phyloP scores from a whole-genome alignment of 164 flowering plant species.

The Brasenia schreberi region DNA sequence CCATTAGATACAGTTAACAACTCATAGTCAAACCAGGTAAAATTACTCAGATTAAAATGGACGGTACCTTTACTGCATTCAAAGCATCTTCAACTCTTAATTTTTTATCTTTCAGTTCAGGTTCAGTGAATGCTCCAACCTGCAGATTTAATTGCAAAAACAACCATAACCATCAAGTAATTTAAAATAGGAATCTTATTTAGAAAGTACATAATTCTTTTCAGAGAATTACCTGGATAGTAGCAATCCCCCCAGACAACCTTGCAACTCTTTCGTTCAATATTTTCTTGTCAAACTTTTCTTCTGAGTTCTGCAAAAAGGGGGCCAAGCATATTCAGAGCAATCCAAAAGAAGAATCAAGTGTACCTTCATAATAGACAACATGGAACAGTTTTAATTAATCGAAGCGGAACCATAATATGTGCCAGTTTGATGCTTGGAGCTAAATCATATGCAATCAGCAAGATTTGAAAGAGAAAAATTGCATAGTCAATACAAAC shows the following conservation, averaged over 20 bases:
- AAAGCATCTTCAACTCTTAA: constrained; percentile 85
- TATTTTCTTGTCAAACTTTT: constrained; percentile 65
- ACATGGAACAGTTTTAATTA: too few species aligned
- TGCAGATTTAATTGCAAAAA: constrained; percentile 8
- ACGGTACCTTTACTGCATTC: constrained; percentile 77
- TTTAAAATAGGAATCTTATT: too few species aligned
- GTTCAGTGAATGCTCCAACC: constrained; percentile 91
- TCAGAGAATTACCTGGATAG: constrained; percentile 69
- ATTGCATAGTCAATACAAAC: too few species aligned
- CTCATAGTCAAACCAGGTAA: background rate
- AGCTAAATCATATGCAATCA: too few species aligned
- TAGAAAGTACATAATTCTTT: too few species aligned
- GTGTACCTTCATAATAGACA: too few species aligned
- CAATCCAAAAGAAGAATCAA: too few species aligned
- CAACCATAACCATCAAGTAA: too few species aligned
- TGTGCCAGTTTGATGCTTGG: too few species aligned
- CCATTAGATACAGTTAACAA: background rate
- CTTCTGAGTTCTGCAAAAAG: constrained; percentile 63
- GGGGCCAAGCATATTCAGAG: too few species aligned
- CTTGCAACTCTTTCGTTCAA: constrained; percentile 81
- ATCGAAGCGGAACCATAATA: too few species aligned
- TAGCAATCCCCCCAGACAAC: constrained; percentile 76
- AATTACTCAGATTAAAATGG: background rate
- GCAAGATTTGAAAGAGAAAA: too few species aligned
- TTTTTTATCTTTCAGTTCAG: constrained; percentile 81